Evolutionary conservation across 208 protist species (phyloP), one percentile per base, ranked within the genome.

Genomic region (Trypanosoma platydactyli): DNA sequence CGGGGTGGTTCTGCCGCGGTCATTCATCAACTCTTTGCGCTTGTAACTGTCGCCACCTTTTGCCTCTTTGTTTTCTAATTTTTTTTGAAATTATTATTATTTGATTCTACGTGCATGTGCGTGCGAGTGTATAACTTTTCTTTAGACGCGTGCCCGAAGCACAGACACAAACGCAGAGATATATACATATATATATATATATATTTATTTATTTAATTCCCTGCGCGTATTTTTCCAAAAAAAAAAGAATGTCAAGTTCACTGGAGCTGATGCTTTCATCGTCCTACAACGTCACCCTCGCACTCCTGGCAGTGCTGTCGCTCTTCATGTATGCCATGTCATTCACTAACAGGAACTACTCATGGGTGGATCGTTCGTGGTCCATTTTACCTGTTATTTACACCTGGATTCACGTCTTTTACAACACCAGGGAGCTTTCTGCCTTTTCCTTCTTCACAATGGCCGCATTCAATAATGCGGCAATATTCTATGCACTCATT

Each of bases 301-400:
- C 46, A 2, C 35, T 91, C 7, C 87, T 91, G 84, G 18, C 84
- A 11, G 63, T 59, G 18, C 59, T 83, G 4, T 57, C 71, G 29
- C 46, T 88, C 5, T 18, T 86, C 22, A 64, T 85, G 29, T 94
- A 89, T 68, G 40, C 84, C 7, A 71, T 64, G 15, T 72, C 85
- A 3, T 62, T 71, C 49, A 56, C 79, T 46, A 64, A 88, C 65
- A 53, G 77, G 58, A 93, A 93, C 71, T 89, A 86, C 70, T 92
- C 80, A 22, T 92, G 86, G 79, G 85, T 95, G 16, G 84, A 92
- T 66, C 80, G 89, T 30, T 73, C 71, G 27, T 95, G 86, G 83
- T 91, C 86, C 11, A 86, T 93, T 50, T 46, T 81, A 48, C 86
- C 84, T 0, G 79, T 93, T 5, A 62, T 90, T 33, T 88, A 88